These are phyloP conservation scores for Colletotrichum siamense DNA, from an alignment of 2,329 filamentous ascomycete species.

Conservation along the genomic window DNA sequence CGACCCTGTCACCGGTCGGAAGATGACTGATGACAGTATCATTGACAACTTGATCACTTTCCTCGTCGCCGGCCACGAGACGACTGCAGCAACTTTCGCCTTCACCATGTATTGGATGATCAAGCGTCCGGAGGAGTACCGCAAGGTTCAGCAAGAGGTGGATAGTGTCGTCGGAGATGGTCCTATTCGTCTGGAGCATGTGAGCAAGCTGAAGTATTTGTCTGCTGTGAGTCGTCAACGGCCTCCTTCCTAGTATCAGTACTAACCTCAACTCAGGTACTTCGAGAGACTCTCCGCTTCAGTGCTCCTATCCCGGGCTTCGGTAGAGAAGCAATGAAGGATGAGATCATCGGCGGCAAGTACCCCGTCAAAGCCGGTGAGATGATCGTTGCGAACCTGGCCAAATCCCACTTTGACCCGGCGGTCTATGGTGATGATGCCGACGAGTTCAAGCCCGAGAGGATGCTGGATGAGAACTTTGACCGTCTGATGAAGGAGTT, in stretches of 20 bases:
- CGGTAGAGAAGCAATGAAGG: conserved; percentile 35
- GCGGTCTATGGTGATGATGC: conserved; percentile 62
- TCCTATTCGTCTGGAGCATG: conserved; percentile 61
- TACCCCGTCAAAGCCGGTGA: conserved; percentile 56
- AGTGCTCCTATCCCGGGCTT: conserved; percentile 31
- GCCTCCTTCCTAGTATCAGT: background rate
- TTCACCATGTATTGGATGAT: conserved; percentile 71
- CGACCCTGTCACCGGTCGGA: conserved; percentile 68
- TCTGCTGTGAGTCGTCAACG: conserved; percentile 45
- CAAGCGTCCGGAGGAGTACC: conserved; percentile 64
- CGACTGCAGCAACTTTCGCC: conserved; percentile 69
- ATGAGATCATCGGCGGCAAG: conserved; percentile 56
- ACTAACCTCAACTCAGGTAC: conserved; percentile 29
- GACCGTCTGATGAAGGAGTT: conserved; percentile 36
- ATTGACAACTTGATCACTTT: conserved; percentile 74
- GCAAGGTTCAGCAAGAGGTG: conserved; percentile 70
- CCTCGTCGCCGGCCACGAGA: conserved; percentile 71
- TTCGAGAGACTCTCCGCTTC: conserved; percentile 57
- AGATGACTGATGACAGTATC: conserved; percentile 64
- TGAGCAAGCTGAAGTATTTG: conserved; percentile 69
- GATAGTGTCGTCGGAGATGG: conserved; percentile 66
- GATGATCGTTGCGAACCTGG: conserved; percentile 47
- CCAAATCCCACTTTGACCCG: conserved; percentile 59
- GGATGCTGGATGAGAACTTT: conserved; percentile 63
- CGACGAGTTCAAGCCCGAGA: conserved; percentile 62